Evolutionary conservation across 2,329 filamentous ascomycete species (phyloP).

Genomic region (Acarospora socialis): DNA sequence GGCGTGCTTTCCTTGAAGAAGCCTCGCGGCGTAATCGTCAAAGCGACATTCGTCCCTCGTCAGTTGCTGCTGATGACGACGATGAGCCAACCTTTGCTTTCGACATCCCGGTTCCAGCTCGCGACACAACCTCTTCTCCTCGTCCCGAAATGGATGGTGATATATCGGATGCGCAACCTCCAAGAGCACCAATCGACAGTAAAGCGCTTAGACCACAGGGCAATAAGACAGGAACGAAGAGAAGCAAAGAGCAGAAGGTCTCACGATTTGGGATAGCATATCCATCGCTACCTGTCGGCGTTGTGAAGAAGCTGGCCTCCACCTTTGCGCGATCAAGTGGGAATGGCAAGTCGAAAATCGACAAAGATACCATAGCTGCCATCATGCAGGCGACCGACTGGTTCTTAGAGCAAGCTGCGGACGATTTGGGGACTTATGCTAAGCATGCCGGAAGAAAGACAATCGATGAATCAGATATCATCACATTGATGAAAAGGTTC

Average conservation of each 20-base stretch:
- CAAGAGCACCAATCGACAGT: not conserved
- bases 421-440: conserved; percentile 67
- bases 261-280: conserved; percentile 64
- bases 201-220: not conserved
- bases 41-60: not conserved
- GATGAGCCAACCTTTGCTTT: conserved; percentile 11
- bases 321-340: conserved; percentile 56
- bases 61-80: conserved; percentile 8
- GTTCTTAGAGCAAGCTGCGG: conserved; percentile 80
- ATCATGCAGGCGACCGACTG: conserved; percentile 73
- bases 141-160: no score
- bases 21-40: not conserved
- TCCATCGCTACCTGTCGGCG: conserved; percentile 55
- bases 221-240: conserved; percentile 14
- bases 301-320: conserved; percentile 53
- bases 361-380: conserved; percentile 56
- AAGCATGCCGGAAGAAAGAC: conserved; percentile 69
- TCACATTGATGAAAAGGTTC: conserved; percentile 72
- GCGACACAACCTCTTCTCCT: no score
- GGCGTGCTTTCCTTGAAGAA: conserved; percentile 25
- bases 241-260: conserved; percentile 37
- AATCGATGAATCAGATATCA: conserved; percentile 72
- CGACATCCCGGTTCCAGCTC: conserved; percentile 3
- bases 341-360: conserved; percentile 52
- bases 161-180: no score